Conservation (phyloP, 371 early-diverging fungal genomes). For the Circinella minor region DNA sequence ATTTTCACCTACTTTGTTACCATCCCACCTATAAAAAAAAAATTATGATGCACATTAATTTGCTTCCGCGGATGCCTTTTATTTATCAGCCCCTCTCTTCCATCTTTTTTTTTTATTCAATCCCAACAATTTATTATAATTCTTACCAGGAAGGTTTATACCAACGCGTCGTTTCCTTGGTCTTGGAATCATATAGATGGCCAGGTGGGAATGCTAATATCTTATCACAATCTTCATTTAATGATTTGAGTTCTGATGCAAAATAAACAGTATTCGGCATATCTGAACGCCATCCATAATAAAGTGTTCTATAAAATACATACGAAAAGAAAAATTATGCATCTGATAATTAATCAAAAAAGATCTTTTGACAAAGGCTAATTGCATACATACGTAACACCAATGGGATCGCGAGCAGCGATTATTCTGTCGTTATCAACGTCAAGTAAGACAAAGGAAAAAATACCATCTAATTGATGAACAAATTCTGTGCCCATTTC, state of each 20-base stretch:
- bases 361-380: too few species aligned
- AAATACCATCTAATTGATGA: constrained; percentile 93
- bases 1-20: constrained; percentile 53
- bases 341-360: too few species aligned
- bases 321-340: too few species aligned
- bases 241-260: constrained; percentile 92
- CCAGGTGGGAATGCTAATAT: constrained; percentile 97
- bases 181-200: constrained; percentile 82
- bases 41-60: not conserved
- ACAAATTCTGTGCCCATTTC: constrained; percentile 84
- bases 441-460: constrained; percentile 92
- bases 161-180: constrained; percentile 79
- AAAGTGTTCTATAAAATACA: constrained; percentile 64
- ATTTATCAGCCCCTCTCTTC: too few species aligned
- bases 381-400: constrained; percentile 69
- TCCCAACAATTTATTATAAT: too few species aligned
- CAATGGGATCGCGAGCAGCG: constrained; percentile 96
- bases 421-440: constrained; percentile 78
- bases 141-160: constrained; percentile 88
- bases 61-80: too few species aligned
- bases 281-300: constrained; percentile 86
- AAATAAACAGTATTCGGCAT: constrained; percentile 90
- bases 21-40: constrained; percentile 46
- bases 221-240: constrained; percentile 94
- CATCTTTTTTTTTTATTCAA: too few species aligned